Base-by-base conservation (phyloP, 169 alveolate genomes). In the Blepharisma undulans region DNA sequence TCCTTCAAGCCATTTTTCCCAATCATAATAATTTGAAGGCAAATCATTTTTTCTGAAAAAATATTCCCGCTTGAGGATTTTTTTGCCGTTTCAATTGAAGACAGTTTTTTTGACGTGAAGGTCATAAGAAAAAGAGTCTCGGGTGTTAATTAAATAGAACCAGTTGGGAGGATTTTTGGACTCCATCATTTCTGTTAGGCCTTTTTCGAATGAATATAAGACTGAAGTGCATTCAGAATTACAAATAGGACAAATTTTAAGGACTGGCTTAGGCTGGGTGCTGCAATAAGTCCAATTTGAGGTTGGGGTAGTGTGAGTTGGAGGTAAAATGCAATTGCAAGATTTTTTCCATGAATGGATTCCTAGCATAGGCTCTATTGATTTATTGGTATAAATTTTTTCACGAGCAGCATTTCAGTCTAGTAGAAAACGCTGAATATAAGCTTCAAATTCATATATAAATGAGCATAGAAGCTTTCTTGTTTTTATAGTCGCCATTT, bases 101-200 rank as follows among this genome's bases (percentile, higher is more conserved):
- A 84, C 34, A 4, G 93, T 78, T 8, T 59, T 72, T 29, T 89
- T 91, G 29, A 30, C 84, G 30, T 72, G 84, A 25, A 93, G 84
- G 25, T 96, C 98, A 80, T 89, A 96, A 6, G 96, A 96, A 91
- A 94, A 96, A 76, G 93, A 76, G 72, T 96, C 98, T 77, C 98
- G 85, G 10, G 98, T 96, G 12, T 95, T 87, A 1, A 93, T 93
- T 2, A 92, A 81, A 72, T 94, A 94, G 21, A 93, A 76, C 25
- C 96, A 96, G 36, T 88, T 90, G 21, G 94, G 94, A 18, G 90
- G 76, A 18, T 72, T 72, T 25, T 72, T 87, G 72, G 84, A 60
- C 76, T 88, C 91, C 7, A 60, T 0, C 22, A 86, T 32, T 6
- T 22, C n/a, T 6, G 27, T 5, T 12, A 86, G 32, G 30, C 91